Percentiles rank a stretch among this genome's conserved stretches.
Conservation (phyloP, 2,329 filamentous ascomycete genomes). For the Sporothrix phasma region DNA sequence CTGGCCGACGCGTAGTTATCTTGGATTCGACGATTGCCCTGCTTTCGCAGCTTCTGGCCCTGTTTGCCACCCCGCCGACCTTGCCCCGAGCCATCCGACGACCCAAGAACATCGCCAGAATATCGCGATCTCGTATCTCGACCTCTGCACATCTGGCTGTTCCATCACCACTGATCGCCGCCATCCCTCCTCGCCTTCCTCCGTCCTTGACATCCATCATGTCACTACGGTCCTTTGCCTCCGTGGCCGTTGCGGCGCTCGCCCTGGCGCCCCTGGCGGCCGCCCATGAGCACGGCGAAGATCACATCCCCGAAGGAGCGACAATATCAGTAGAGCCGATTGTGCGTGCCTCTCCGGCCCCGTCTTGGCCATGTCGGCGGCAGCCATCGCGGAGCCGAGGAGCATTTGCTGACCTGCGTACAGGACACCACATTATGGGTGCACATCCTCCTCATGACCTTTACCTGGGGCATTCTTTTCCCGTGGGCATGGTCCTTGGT, state of each 20-base stretch:
- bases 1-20: not conserved
- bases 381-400: no score
- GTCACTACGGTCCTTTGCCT: conserved; percentile 3
- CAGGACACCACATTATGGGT: conserved; percentile 81
- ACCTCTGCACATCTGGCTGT: not conserved
- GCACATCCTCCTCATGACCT: conserved; percentile 80
- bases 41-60: not conserved
- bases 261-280: conserved; percentile 18
- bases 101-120: not conserved
- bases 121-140: not conserved
- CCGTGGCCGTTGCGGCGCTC: conserved; percentile 11
- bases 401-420: conserved; percentile 13
- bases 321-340: conserved; percentile 59
- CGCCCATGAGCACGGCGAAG: conserved; percentile 41
- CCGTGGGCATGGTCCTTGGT: conserved; percentile 88
- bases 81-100: conserved; percentile 7
- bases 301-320: conserved; percentile 57
- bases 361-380: not conserved
- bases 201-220: not conserved
- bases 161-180: not conserved
- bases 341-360: conserved; percentile 9
- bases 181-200: not conserved
- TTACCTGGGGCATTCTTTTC: conserved; percentile 86
- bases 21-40: not conserved
- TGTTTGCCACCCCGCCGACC: not conserved